A percentile compares a stretch with the other conserved stretches of the same genome.
These are phyloP conservation scores for Xerocomellus chrysenteron DNA, from an alignment of 768 basidiomycete genomes.

Conservation along the genomic window DNA sequence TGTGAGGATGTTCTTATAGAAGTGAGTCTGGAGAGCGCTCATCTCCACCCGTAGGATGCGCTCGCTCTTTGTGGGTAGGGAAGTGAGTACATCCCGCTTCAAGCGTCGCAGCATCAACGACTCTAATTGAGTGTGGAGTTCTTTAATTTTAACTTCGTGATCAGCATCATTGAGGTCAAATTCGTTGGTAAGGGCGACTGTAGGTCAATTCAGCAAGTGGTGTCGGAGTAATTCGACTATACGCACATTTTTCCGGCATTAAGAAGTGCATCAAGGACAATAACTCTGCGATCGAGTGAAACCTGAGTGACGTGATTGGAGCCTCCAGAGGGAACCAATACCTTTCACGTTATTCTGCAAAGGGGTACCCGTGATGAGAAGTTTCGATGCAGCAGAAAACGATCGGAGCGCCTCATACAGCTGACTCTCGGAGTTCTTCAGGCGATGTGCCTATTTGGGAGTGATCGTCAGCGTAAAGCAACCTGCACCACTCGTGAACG, in stretches of 20 bases:
- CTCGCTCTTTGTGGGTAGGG: conserved; percentile 96
- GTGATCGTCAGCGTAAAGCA: conserved; percentile 15
- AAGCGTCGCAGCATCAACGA: conserved; percentile 91
- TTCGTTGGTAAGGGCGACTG: conserved; percentile 90
- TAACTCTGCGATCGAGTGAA: conserved; percentile 56
- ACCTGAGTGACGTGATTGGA: conserved; percentile 8
- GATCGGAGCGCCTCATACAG: conserved; percentile 90
- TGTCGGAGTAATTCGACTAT: not conserved
- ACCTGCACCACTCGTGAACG: conserved; percentile 14
- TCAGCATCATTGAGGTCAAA: conserved; percentile 93
- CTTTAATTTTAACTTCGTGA: conserved; percentile 93
- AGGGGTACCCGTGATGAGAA: conserved; percentile 97
- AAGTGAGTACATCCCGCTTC: conserved; percentile 95
- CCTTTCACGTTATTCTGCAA: conserved; percentile 99
- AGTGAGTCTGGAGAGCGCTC: conserved; percentile 93
- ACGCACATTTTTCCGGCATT: conserved; percentile 95
- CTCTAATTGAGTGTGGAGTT: conserved; percentile 90
- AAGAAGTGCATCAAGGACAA: conserved; percentile 98
- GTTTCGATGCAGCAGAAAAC: conserved; percentile 87
- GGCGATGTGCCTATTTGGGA: conserved; percentile 75
- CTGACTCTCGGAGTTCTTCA: conserved; percentile 98
- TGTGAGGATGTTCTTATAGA: conserved; percentile 97
- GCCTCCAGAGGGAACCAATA: conserved; percentile 33
- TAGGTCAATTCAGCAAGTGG: conserved; percentile 9
- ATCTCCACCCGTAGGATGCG: conserved; percentile 97